Evolutionary conservation across 192 early-diverging fungal species (phyloP).

Genomic region (Dissophora ornata): DNA sequence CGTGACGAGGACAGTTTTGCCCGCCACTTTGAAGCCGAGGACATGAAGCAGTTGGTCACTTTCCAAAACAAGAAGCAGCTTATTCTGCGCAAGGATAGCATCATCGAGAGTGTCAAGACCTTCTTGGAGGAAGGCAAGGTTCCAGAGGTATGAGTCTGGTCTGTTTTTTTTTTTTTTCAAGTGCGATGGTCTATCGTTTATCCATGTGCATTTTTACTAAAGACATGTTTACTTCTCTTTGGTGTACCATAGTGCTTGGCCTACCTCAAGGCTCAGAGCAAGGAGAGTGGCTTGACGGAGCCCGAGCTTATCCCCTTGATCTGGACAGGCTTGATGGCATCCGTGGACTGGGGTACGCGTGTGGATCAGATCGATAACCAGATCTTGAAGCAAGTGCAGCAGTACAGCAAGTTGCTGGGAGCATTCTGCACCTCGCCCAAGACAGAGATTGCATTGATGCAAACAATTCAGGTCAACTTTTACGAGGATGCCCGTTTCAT

Average conservation of each 20-base stretch:
- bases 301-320: conserved; percentile 77
- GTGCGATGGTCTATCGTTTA: too few species aligned
- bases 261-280: conserved; percentile 73
- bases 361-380: conserved; percentile 88
- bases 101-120: conserved; percentile 68
- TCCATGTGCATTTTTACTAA: background rate
- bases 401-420: conserved; percentile 80
- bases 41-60: conserved; percentile 88
- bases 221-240: background rate
- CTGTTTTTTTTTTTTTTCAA: conserved; percentile 10
- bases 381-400: conserved; percentile 71
- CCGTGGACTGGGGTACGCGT: conserved; percentile 82
- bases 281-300: conserved; percentile 81
- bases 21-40: conserved; percentile 93
- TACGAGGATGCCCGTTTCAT: conserved; percentile 91
- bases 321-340: conserved; percentile 86
- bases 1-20: conserved; percentile 88
- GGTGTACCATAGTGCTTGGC: conserved; percentile 62
- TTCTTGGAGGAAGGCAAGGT: conserved; percentile 68
- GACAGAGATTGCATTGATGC: conserved; percentile 87
- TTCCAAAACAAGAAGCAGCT: conserved; percentile 82
- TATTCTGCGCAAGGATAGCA: conserved; percentile 71
- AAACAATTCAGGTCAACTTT: conserved; percentile 86
- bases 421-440: conserved; percentile 82
- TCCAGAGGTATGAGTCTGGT: conserved; percentile 68